Conservation (phyloP, 495 filamentous ascomycete genomes). For the Daldinia concentrica region DNA sequence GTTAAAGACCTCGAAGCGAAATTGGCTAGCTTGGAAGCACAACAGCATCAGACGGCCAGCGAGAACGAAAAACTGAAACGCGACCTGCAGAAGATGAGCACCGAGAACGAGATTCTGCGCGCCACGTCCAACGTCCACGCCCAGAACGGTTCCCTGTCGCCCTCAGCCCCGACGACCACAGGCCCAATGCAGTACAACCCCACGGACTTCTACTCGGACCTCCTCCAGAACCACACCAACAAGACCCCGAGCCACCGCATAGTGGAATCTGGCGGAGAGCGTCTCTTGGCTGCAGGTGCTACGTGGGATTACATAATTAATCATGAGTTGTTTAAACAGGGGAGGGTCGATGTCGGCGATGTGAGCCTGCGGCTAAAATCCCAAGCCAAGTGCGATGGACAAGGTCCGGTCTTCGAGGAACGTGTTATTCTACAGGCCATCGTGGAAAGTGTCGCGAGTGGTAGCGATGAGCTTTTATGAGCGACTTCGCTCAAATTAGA, state of each 20-base stretch:
- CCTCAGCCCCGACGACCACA: conserved; percentile 53
- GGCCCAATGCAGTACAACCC: conserved; percentile 80
- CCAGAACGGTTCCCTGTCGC: conserved; percentile 42
- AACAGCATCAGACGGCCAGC: conserved; percentile 51
- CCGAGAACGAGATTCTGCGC: conserved; percentile 95
- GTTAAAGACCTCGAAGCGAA: conserved; percentile 92
- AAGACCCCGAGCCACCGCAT: conserved; percentile 74
- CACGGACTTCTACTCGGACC: conserved; percentile 71
- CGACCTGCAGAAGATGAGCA: conserved; percentile 78
- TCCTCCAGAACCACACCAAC: conserved; percentile 64
- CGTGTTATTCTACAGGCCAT: conserved; percentile 76
- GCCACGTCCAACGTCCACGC: conserved; percentile 65
- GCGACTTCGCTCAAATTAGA: background rate
- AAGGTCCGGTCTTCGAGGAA: conserved; percentile 90
- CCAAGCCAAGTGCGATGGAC: conserved; percentile 85
- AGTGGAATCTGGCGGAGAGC: conserved; percentile 75
- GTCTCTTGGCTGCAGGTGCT: conserved; percentile 78
- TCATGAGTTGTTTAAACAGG: conserved; percentile 80
- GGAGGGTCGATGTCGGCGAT: conserved; percentile 83
- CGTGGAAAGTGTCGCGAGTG: conserved; percentile 75
- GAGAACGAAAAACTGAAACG: conserved; percentile 89
- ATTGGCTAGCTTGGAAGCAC: conserved; percentile 74
- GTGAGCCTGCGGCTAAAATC: conserved; percentile 79
- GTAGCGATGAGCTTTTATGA: conserved; percentile 79
- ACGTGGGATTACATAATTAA: conserved; percentile 92